These are phyloP conservation scores for Pyrus hybrid DNA, from an alignment of 331 rosid genomes.

Conservation along the genomic window DNA sequence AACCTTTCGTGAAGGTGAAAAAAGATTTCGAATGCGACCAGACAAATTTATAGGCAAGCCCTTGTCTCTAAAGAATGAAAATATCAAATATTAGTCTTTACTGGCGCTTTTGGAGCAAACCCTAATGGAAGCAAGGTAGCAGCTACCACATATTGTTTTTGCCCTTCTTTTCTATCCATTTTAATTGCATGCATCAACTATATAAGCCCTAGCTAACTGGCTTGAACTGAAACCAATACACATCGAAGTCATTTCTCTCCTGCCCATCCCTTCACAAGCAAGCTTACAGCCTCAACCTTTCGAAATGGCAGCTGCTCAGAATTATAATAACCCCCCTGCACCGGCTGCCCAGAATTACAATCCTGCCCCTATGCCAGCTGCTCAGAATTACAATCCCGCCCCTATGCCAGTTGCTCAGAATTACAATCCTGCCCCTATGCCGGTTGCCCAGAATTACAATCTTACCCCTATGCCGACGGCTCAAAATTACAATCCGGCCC, in stretches of 20 bases:
- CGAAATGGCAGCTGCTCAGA: not conserved
- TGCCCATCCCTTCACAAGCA: not conserved
- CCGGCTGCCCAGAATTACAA: not conserved
- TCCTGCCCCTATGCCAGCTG: not conserved
- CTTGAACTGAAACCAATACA: not conserved
- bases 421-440: not conserved
- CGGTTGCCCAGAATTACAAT: not conserved
- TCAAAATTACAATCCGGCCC: not conserved
- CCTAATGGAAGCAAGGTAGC: slow-evolving; percentile 31
- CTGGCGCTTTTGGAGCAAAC: slow-evolving; percentile 8
- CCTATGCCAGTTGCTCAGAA: not conserved
- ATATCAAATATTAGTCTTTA: not conserved
- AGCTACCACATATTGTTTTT: not conserved
- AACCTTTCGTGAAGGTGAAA: slow-evolving; percentile 8
- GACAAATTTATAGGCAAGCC: slow-evolving; percentile 11
- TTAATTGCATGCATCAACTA: not conserved
- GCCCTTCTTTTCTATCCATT: not conserved
- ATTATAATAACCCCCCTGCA: not conserved
- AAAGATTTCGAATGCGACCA: not conserved
- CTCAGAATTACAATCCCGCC: not conserved
- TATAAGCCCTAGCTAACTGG: slow-evolving; percentile 8
- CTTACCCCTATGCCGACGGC: not conserved
- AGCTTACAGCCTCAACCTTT: not conserved
- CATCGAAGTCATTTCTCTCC: not conserved
- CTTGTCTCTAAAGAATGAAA: slow-evolving; percentile 5